These are phyloP conservation scores for Pythium aristosporum DNA, from an alignment of 352 stramenopile genomes.

Conservation along the genomic window DNA sequence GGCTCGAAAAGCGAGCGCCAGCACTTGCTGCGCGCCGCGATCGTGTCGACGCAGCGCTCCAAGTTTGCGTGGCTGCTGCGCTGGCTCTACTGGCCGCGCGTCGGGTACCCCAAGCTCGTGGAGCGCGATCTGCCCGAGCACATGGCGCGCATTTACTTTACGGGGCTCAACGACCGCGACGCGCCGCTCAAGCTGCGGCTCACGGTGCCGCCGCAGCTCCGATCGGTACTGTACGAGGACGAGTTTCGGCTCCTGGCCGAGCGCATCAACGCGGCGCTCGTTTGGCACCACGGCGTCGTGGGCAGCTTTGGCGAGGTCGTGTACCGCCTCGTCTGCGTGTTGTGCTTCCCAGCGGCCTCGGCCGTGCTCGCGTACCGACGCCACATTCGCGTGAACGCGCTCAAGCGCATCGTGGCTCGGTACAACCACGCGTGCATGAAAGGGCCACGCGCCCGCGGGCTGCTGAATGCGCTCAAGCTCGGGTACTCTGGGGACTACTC, in stretches of 20 bases:
- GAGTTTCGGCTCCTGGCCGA: constrained; percentile 66
- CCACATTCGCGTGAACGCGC: constrained; percentile 69
- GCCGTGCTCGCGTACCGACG: constrained; percentile 66
- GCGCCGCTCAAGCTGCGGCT: constrained; percentile 56
- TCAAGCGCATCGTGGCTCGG: constrained; percentile 72
- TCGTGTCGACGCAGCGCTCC: constrained; percentile 52
- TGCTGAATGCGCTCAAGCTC: constrained; percentile 78
- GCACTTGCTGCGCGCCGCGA: constrained; percentile 58
- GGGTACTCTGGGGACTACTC: constrained; percentile 81
- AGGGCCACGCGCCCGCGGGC: constrained; percentile 53
- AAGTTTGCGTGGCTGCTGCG: constrained; percentile 57
- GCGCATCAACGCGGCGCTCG: constrained; percentile 60
- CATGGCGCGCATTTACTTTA: constrained; percentile 78
- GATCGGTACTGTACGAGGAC: constrained; percentile 65
- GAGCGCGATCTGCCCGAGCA: constrained; percentile 79
- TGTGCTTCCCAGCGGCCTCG: constrained; percentile 73
- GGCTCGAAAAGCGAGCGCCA: constrained; percentile 53
- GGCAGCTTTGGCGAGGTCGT: constrained; percentile 63
- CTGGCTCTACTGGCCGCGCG: constrained; percentile 74
- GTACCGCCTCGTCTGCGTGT: constrained; percentile 51
- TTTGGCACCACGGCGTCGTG: constrained; percentile 46
- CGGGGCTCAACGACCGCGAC: constrained; percentile 61
- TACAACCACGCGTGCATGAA: constrained; percentile 87
- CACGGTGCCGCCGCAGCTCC: constrained; percentile 54
- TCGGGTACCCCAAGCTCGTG: constrained; percentile 76